Percentiles rank a stretch among this genome's conserved stretches.
These are phyloP conservation scores for Collybiopsis confluens DNA, from an alignment of 768 basidiomycete species.

Conservation along the genomic window DNA sequence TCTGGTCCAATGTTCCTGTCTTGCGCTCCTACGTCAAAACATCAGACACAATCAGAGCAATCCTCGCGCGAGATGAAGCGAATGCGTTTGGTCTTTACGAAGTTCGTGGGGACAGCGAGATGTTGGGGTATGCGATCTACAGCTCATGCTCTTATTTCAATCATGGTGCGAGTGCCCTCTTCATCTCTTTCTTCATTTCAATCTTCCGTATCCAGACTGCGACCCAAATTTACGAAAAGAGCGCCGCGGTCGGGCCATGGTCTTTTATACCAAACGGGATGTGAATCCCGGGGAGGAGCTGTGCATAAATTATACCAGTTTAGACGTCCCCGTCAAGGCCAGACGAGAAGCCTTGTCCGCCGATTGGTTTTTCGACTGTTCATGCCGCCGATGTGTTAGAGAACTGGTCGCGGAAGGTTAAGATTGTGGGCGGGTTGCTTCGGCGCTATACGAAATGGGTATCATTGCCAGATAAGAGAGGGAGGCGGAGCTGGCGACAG, in stretches of 20 bases:
- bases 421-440: no score
- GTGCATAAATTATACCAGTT: conserved; percentile 41
- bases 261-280: conserved; percentile 33
- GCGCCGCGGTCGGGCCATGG: conserved; percentile 30
- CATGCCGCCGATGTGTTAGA: conserved; percentile 17
- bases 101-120: conserved; percentile 44
- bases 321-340: conserved; percentile 13
- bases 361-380: conserved; percentile 23
- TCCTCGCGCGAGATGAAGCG: conserved; percentile 57
- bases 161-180: conserved; percentile 40
- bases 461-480: no score
- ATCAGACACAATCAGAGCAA: conserved; percentile 42
- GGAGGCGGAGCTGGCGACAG: no score
- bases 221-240: conserved; percentile 37
- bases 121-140: conserved; percentile 62
- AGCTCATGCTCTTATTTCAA: conserved; percentile 64
- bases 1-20: conserved; percentile 16
- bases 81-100: conserved; percentile 73
- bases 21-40: conserved; percentile 33
- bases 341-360: conserved; percentile 13
- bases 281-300: conserved; percentile 37
- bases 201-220: conserved; percentile 29
- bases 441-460: no score
- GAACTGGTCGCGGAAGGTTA: conserved; percentile 7
- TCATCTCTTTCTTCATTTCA: neutral